Evolutionary conservation across 2,329 filamentous ascomycete species (phyloP).

Genomic region (Chrysoporthe cubensis): DNA sequence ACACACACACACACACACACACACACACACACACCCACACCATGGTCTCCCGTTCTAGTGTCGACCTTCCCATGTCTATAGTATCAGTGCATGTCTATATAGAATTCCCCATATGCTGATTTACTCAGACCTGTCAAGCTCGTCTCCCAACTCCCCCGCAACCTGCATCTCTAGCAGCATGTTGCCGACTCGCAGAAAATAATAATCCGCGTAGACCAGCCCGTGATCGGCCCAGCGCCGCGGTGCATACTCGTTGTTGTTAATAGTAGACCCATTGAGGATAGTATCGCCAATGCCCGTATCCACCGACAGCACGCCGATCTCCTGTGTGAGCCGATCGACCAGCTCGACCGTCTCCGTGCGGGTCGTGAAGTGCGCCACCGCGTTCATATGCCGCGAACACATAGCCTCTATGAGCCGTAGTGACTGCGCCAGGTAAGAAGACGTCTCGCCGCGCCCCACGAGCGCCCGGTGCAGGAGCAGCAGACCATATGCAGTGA

Average conservation of each 20-base stretch:
- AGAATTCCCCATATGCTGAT: too few species aligned
- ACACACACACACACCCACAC: too few species aligned
- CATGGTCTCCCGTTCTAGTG: too few species aligned
- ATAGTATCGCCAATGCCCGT: slow-evolving; percentile 45
- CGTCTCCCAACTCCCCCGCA: not conserved
- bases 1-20: too few species aligned
- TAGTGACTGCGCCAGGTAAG: not conserved
- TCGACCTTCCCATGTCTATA: too few species aligned
- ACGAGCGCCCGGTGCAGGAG: not conserved
- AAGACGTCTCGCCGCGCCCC: not conserved
- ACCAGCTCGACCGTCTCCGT: not conserved
- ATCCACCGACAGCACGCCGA: not conserved
- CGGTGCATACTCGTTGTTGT: slow-evolving; percentile 50
- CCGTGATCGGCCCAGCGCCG: slow-evolving; percentile 50
- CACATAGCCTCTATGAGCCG: not conserved
- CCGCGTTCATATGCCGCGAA: not conserved
- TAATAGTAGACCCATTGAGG: slow-evolving; percentile 49
- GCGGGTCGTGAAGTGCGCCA: not conserved
- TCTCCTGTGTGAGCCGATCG: too few species aligned
- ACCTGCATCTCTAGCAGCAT: slow-evolving; percentile 38
- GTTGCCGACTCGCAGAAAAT: slow-evolving; percentile 50
- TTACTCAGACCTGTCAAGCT: too few species aligned
- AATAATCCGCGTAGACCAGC: slow-evolving; percentile 55
- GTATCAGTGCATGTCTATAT: too few species aligned
- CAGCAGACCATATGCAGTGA: slow-evolving; percentile 38